phyloP scores from a whole-genome alignment of 2,329 filamentous ascomycete genomes.

The Endothia cerciana region DNA sequence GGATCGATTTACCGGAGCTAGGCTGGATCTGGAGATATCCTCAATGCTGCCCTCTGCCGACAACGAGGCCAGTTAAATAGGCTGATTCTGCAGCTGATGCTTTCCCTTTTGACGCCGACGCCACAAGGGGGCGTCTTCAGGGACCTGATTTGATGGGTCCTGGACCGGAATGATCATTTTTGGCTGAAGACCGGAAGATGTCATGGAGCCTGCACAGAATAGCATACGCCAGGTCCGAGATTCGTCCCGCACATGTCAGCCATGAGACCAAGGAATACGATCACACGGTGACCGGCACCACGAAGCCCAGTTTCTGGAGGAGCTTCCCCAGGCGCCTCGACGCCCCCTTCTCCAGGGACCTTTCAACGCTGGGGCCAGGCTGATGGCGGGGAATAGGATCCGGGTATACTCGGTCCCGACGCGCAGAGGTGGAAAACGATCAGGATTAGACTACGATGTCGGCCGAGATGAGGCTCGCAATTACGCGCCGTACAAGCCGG shows the following conservation, averaged over 20 bases:
- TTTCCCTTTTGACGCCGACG: neutral
- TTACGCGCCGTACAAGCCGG: constrained; percentile 8
- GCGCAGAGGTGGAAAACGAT: neutral
- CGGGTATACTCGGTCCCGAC: constrained; percentile 22
- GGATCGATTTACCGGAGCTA: constrained; percentile 28
- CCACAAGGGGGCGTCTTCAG: neutral
- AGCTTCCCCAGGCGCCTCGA: neutral
- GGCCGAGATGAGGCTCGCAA: constrained; percentile 10
- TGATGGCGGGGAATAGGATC: neutral
- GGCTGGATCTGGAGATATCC: constrained; percentile 17
- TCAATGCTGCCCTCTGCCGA: constrained; percentile 19
- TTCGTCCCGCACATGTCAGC: neutral
- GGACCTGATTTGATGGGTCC: neutral
- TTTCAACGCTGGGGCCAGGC: neutral
- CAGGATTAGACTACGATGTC: neutral
- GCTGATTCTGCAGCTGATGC: constrained; percentile 18
- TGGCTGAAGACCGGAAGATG: neutral
- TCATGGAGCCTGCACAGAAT: neutral
- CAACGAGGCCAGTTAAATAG: constrained; percentile 15
- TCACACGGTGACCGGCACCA: constrained; percentile 9
- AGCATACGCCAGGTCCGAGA: neutral
- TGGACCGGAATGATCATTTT: neutral
- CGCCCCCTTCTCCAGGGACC: neutral
- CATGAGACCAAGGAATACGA: neutral
- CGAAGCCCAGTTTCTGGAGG: neutral